phyloP scores from a whole-genome alignment of 202 grass and related monocot genomes.

The Tripidium arundinaceum region DNA sequence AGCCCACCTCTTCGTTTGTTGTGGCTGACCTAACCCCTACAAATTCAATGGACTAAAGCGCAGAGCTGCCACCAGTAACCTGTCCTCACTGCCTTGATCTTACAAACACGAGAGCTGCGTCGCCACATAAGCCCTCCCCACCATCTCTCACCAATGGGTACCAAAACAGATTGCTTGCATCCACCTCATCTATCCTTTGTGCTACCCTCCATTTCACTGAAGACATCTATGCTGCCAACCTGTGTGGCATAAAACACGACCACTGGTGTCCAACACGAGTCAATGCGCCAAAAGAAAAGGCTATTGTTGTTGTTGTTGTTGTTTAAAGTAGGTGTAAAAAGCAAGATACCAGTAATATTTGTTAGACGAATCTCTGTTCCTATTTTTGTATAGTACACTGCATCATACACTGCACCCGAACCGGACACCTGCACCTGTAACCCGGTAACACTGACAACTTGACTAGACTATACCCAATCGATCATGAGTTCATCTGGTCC shows the following conservation, averaged over 20 bases:
- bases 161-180: background rate
- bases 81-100: background rate
- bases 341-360: no score
- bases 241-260: background rate
- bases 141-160: background rate
- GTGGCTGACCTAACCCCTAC: background rate
- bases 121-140: background rate
- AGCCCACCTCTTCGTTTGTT: background rate
- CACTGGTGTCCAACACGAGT: background rate
- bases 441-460: no score
- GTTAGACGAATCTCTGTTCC: no score
- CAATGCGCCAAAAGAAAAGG: background rate
- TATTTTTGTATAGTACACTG: no score
- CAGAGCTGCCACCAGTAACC: background rate
- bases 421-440: no score
- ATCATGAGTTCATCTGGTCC: no score
- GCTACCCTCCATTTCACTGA: background rate
- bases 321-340: no score
- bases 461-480: no score
- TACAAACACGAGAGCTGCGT: background rate
- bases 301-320: no score
- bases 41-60: background rate
- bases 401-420: no score
- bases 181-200: background rate
- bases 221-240: background rate